These are phyloP conservation scores for Favolaschia claudopus DNA, from an alignment of 768 basidiomycete species.

Conservation along the genomic window DNA sequence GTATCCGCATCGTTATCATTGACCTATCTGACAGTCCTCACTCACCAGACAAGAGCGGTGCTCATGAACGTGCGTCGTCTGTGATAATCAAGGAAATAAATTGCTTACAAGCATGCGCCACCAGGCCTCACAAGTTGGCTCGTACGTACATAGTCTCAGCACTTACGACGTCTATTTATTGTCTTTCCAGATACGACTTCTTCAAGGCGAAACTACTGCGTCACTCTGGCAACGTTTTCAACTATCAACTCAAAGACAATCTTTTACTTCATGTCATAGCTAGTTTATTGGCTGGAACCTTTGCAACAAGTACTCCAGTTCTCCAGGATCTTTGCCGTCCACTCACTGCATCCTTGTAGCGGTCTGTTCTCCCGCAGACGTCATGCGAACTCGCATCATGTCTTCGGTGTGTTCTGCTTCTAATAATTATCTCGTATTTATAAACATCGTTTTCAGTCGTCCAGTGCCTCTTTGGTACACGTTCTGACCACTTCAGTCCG, in stretches of 20 bases:
- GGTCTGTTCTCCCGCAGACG: slow-evolving; percentile 81
- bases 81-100: no score
- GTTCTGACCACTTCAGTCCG: slow-evolving; percentile 67
- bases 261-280: slow-evolving; percentile 71
- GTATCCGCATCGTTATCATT: slow-evolving; percentile 29
- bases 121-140: slow-evolving; percentile 83
- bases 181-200: slow-evolving; percentile 68
- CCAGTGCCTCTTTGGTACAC: slow-evolving; percentile 53
- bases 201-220: slow-evolving; percentile 69
- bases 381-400: slow-evolving; percentile 81
- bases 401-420: slow-evolving; percentile 59
- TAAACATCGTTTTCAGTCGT: slow-evolving; percentile 50
- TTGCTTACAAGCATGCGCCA: neutral
- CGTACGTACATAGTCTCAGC: slow-evolving; percentile 56
- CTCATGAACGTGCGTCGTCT: slow-evolving; percentile 81
- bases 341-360: slow-evolving; percentile 49
- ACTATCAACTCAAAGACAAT: slow-evolving; percentile 71
- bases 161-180: slow-evolving; percentile 3
- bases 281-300: slow-evolving; percentile 74
- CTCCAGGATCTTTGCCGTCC: neutral
- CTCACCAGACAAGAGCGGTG: slow-evolving; percentile 68
- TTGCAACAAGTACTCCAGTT: slow-evolving; percentile 72
- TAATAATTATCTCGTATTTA: neutral
- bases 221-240: slow-evolving; percentile 58
- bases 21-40: slow-evolving; percentile 11